phyloP scores from a whole-genome alignment of 2,329 filamentous ascomycete species.

The Cytospora piceae region DNA sequence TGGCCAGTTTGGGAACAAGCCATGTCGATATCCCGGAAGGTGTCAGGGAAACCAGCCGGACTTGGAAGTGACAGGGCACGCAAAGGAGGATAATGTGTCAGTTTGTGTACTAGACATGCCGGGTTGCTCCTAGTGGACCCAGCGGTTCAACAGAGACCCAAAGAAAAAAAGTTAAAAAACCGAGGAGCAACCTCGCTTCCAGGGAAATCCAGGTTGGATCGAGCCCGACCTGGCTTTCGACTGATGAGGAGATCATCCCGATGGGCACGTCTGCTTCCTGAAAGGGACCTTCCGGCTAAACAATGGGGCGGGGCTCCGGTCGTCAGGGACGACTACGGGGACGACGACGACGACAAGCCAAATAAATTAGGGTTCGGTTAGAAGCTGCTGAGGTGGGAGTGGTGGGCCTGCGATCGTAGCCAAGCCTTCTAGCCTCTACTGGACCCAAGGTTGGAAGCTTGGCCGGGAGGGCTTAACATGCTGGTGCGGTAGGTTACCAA shows the following conservation, averaged over 20 bases:
- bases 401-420: conserved; percentile 17
- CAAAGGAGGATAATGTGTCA: neutral
- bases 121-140: neutral
- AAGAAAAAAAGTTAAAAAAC: too few relatives aligned
- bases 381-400: conserved; percentile 6
- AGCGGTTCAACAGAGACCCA: conserved; percentile 4
- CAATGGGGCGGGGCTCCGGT: neutral
- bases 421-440: conserved; percentile 1
- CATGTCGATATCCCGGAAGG: neutral
- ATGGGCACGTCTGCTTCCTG: conserved; percentile 10
- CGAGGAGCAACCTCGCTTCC: conserved; percentile 18
- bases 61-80: neutral
- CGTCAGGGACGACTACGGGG: neutral
- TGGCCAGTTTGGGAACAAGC: neutral
- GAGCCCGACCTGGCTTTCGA: conserved; percentile 10
- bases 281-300: neutral
- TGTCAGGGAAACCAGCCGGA: neutral
- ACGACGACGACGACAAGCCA: conserved; percentile 7
- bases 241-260: conserved; percentile 6
- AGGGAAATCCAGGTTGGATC: conserved; percentile 1
- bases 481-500: neutral
- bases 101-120: neutral
- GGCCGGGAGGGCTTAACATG: neutral
- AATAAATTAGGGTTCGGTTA: conserved; percentile 8
- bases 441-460: conserved; percentile 3